These are phyloP conservation scores for Ophiostoma ips DNA, from an alignment of 2,329 filamentous ascomycete genomes.

Conservation along the genomic window DNA sequence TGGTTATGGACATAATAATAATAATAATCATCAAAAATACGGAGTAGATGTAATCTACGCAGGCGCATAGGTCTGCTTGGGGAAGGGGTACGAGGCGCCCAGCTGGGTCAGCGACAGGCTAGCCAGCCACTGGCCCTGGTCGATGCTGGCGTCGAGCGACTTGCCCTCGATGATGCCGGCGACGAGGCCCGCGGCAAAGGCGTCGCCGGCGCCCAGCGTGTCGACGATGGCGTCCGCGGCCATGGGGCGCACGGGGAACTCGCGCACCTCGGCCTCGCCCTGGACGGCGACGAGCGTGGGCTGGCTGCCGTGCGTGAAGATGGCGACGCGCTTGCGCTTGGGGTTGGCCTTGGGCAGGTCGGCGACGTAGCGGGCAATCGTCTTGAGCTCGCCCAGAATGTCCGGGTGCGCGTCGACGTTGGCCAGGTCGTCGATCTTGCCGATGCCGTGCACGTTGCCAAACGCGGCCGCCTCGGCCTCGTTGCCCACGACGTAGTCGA, in stretches of 20 bases:
- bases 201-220: slow-evolving; percentile 67
- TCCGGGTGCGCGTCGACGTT: slow-evolving; percentile 46
- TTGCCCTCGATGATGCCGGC: slow-evolving; percentile 82
- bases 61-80: slow-evolving; percentile 60
- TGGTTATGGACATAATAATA: background rate
- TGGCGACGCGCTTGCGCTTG: slow-evolving; percentile 68
- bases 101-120: slow-evolving; percentile 88
- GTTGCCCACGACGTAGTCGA: slow-evolving; percentile 93
- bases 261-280: slow-evolving; percentile 54
- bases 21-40: background rate
- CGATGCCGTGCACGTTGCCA: slow-evolving; percentile 63
- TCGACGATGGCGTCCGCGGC: slow-evolving; percentile 95
- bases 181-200: slow-evolving; percentile 87
- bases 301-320: slow-evolving; percentile 89
- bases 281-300: slow-evolving; percentile 76
- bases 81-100: slow-evolving; percentile 84
- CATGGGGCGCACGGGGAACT: slow-evolving; percentile 73
- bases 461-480: slow-evolving; percentile 88
- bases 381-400: slow-evolving; percentile 52
- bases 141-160: slow-evolving; percentile 60
- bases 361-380: slow-evolving; percentile 76
- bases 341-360: slow-evolving; percentile 85
- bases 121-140: slow-evolving; percentile 95
- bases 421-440: slow-evolving; percentile 25
- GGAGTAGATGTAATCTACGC: slow-evolving; percentile 8